A percentile compares a stretch with the other conserved stretches of the same genome.
phyloP scores from a whole-genome alignment of 1,284 basidiomycete genomes.

The Bondarzewia mesenterica region DNA sequence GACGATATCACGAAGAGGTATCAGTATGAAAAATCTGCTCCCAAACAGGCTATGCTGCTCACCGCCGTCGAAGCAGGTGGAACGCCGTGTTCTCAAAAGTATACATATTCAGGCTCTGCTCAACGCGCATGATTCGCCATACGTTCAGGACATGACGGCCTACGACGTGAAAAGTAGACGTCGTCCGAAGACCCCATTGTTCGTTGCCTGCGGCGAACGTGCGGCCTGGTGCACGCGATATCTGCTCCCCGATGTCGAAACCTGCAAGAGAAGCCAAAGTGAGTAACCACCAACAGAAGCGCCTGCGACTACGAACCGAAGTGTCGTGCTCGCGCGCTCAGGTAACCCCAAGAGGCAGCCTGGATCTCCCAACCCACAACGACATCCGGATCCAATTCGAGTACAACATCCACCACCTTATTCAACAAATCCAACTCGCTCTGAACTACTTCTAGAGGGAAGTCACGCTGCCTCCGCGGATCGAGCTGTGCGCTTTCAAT shows the following conservation, averaged over 20 bases:
- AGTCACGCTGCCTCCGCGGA: slow-evolving; percentile 32
- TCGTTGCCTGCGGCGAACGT: slow-evolving; percentile 36
- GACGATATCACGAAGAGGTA: slow-evolving; percentile 10
- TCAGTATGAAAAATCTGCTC: neutral
- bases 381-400: slow-evolving; percentile 85
- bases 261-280: slow-evolving; percentile 39
- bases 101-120: slow-evolving; percentile 75
- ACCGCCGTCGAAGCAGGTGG: slow-evolving; percentile 72
- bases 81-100: slow-evolving; percentile 89
- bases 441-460: slow-evolving; percentile 48
- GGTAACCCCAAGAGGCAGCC: slow-evolving; percentile 84
- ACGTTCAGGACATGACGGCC: slow-evolving; percentile 90
- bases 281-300: slow-evolving; percentile 6
- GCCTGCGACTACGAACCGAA: slow-evolving; percentile 40
- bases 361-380: slow-evolving; percentile 92
- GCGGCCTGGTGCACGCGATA: slow-evolving; percentile 57
- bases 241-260: slow-evolving; percentile 55
- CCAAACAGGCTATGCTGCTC: slow-evolving; percentile 1
- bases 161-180: slow-evolving; percentile 77
- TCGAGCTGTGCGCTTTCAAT: slow-evolving; percentile 35
- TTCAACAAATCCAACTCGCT: slow-evolving; percentile 84
- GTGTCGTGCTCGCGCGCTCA: slow-evolving; percentile 58
- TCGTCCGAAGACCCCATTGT: slow-evolving; percentile 71
- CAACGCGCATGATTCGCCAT: slow-evolving; percentile 88
- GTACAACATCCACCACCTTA: slow-evolving; percentile 66